A percentile compares a stretch with the other conserved stretches of the same genome.
Evolutionary conservation across 257 asterid species (phyloP).

Genomic region (Ajuga chamaepitys): DNA sequence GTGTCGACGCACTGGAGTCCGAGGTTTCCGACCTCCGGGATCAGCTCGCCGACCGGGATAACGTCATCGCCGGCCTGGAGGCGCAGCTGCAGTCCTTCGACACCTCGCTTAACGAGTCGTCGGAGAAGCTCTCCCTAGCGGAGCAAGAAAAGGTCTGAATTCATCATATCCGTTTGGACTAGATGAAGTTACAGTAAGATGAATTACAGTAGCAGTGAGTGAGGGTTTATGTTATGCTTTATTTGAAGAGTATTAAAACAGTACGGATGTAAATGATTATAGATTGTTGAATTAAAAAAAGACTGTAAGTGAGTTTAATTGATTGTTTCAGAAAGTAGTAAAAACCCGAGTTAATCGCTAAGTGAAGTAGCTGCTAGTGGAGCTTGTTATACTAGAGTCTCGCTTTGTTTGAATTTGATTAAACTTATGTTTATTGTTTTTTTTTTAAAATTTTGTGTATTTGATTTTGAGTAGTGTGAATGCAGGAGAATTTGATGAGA

Average conservation of each 20-base stretch:
- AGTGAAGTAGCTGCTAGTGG: not conserved
- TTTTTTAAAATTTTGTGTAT: not conserved
- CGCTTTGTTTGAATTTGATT: not conserved
- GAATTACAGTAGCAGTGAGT: not conserved
- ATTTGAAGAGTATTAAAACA: not conserved
- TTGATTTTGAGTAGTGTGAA: not conserved
- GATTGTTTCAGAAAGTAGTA: too few relatives aligned
- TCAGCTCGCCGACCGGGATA: slow-evolving; percentile 55
- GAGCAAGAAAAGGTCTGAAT: slow-evolving; percentile 68
- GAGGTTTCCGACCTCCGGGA: slow-evolving; percentile 62
- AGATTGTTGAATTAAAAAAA: too few relatives aligned
- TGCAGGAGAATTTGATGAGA: slow-evolving; percentile 33
- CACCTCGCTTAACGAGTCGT: slow-evolving; percentile 41
- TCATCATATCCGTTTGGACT: not conserved
- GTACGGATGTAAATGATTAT: too few relatives aligned
- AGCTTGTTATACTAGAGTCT: too few relatives aligned
- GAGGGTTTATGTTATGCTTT: not conserved
- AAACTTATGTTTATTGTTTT: not conserved
- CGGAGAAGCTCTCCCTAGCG: slow-evolving; percentile 49
- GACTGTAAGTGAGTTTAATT: too few relatives aligned
- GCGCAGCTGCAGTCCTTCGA: slow-evolving; percentile 74
- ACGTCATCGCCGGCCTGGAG: slow-evolving; percentile 59
- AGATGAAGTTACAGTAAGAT: slow-evolving; percentile 24
- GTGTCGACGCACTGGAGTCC: slow-evolving; percentile 74
- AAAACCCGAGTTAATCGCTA: not conserved